These are phyloP conservation scores for Cenchrus fungigraminus DNA, from an alignment of 176 grass and related monocot species.

Conservation along the genomic window DNA sequence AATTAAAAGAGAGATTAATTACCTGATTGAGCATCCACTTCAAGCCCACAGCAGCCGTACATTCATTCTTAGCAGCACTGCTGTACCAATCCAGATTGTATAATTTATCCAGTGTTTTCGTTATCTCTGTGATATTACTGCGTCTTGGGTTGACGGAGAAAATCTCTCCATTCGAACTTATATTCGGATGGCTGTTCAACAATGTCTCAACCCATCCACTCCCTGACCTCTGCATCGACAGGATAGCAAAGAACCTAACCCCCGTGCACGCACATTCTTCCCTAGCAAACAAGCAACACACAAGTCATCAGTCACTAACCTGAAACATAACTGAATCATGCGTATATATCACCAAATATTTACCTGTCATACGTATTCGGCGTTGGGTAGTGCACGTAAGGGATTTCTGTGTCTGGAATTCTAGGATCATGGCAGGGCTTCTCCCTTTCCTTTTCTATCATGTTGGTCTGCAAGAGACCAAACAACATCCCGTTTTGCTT, in stretches of 20 bases:
- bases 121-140: slow-evolving; percentile 68
- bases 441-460: slow-evolving; percentile 57
- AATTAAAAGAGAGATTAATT: slow-evolving; percentile 43
- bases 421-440: slow-evolving; percentile 52
- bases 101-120: slow-evolving; percentile 66
- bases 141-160: slow-evolving; percentile 87
- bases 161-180: slow-evolving; percentile 94
- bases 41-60: slow-evolving; percentile 77
- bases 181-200: slow-evolving; percentile 87
- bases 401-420: slow-evolving; percentile 55
- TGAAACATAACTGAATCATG: neutral
- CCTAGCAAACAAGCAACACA: slow-evolving; percentile 54
- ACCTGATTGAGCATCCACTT: slow-evolving; percentile 99
- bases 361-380: slow-evolving; percentile 90
- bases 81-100: slow-evolving; percentile 98
- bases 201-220: slow-evolving; percentile 97
- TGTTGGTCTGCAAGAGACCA: slow-evolving; percentile 54
- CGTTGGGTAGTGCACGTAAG: slow-evolving; percentile 74
- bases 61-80: slow-evolving; percentile 96
- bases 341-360: neutral
- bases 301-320: slow-evolving; percentile 21
- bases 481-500: slow-evolving; percentile 82
- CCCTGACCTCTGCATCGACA: slow-evolving; percentile 97
- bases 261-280: slow-evolving; percentile 85
- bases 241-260: slow-evolving; percentile 90